These are phyloP conservation scores for Candolleomyces eurysporus DNA, from an alignment of 768 basidiomycete genomes.

Conservation along the genomic window DNA sequence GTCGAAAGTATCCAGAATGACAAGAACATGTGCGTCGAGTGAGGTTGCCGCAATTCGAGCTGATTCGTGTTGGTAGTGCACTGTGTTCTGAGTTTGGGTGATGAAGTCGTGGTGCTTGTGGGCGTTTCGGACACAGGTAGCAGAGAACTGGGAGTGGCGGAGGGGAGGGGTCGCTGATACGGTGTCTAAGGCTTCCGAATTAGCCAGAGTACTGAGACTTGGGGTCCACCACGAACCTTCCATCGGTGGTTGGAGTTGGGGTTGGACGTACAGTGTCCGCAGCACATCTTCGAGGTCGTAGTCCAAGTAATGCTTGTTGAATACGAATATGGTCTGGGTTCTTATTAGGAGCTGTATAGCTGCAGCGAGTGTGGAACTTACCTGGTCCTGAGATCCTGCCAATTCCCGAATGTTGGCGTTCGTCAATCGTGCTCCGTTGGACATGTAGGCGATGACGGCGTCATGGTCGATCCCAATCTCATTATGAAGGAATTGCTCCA, in stretches of 20 bases:
- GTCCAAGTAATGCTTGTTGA: constrained; percentile 80
- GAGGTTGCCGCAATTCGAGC: constrained; percentile 69
- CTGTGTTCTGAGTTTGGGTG: constrained; percentile 45
- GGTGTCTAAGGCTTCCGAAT: constrained; percentile 38
- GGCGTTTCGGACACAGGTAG: constrained; percentile 64
- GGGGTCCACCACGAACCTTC: constrained; percentile 48
- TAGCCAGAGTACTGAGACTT: not conserved
- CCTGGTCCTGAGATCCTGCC: constrained; percentile 74
- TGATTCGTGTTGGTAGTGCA: constrained; percentile 68
- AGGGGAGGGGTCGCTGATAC: constrained; percentile 72
- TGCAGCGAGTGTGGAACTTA: constrained; percentile 25
- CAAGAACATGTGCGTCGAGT: constrained; percentile 71
- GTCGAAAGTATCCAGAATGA: constrained; percentile 69
- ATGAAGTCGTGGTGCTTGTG: constrained; percentile 65
- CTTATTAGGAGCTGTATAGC: not conserved
- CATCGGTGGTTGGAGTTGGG: constrained; percentile 65
- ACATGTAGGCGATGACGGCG: constrained; percentile 71
- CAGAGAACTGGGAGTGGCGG: constrained; percentile 61
- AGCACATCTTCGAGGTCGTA: constrained; percentile 65
- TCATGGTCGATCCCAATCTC: constrained; percentile 72
- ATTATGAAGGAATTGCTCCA: constrained; percentile 71
- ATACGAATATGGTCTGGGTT: constrained; percentile 69
- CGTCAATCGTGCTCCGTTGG: constrained; percentile 73
- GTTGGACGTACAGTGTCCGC: constrained; percentile 56
- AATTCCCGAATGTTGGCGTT: constrained; percentile 74